Evolutionary conservation across 768 basidiomycete genomes (phyloP), one percentile per base, ranked within the genome.

Genomic region (Lepiota venenata): DNA sequence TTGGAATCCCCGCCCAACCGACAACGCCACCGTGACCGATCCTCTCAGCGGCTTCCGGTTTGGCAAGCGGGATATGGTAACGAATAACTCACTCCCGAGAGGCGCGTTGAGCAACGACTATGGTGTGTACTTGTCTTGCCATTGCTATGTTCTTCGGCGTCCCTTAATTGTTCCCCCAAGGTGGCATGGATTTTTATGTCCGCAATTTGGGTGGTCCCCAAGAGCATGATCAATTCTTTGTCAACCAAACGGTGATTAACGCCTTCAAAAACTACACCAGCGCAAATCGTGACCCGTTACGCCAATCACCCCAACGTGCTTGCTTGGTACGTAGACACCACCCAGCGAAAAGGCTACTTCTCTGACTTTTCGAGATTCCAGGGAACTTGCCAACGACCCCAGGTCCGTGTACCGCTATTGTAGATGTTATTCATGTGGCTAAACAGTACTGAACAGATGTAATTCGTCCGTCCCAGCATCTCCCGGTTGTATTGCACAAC

Each of bases 381-480:
- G 81, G 80, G 85, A 87, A 62, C 58, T 85, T 58, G 85, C 83
- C 16, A 87, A 87, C 62, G 85, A 87, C 60, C 74, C 84, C 8
- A 79, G 82, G 81, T 84, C 3, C 21, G 42, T 15, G n/a, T 50
- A 48, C 57, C 49, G 32, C 12, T 4, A 41, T 35, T 10, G 39
- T 9, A 3, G 29, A 42, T 21, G 6, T 41, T 38, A 35, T 21
- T 43, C 3, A 14, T 40, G 21, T 50, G 60, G 36, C 47, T 55
- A 22, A 58, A 45, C 25, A 25, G 60, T 20, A 0, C 16, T 20
- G 38, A 27, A 48, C 43, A 84, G 84, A 63, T 87, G 84, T 58
- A 80, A 77, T 53, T 86, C 85, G 11, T 76, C 79, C 5, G 25
- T 86, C 2, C 60, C 71, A 9, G 68, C 75, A 9, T 69, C 74